Base-by-base conservation (phyloP, 2,329 filamentous ascomycete genomes). In the Pyrenochaeta sp. region DNA sequence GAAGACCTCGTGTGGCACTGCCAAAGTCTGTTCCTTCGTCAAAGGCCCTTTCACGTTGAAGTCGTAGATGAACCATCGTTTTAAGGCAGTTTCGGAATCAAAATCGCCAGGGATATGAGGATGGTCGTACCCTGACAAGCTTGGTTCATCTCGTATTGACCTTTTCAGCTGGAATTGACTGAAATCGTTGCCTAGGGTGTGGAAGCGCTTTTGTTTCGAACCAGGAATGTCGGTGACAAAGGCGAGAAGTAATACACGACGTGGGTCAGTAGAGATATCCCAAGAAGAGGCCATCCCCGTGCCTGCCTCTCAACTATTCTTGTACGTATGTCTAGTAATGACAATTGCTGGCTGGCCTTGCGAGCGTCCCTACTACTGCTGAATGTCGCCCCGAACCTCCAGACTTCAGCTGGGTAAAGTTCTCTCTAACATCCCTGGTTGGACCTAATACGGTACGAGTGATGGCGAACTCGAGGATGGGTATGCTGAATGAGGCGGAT, bases 1-100 rank as follows among this genome's bases (percentile, higher is more conserved):
- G 23, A 21, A 35, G 19, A 35, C 32, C 3, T 35, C 32, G 19
- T 35, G 32, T 35, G 32, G 32, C 32, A 35, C 21, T n/a, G 32
- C 32, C 14, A 35, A 35, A 17, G 32, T 35, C 32, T 35, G 19
- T 24, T 35, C 32, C 19, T 35, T 24, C 19, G 32, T 35, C 11
- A 35, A 35, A 13, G 13, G 32, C 32, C 32, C 32, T 23, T 35
- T 11, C 15, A 35, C 32, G 13, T 35, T 13, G 13, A 35, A 35
- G 32, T 35, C 32, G 8, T 35, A 35, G 7, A 35, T n/a, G 19
- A 35, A 35, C 32, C 32, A 35, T 23, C 32, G 32, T n/a, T 23
- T 35, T n/a, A 35, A 35, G 7, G 32, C 18, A 17, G 21, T 21
- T 7, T 35, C 32, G 3, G 32, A 35, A 35, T 35, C 32, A 15